These are phyloP conservation scores for Cucurbita moschata DNA, from an alignment of 306 rosid genomes.

Conservation along the genomic window DNA sequence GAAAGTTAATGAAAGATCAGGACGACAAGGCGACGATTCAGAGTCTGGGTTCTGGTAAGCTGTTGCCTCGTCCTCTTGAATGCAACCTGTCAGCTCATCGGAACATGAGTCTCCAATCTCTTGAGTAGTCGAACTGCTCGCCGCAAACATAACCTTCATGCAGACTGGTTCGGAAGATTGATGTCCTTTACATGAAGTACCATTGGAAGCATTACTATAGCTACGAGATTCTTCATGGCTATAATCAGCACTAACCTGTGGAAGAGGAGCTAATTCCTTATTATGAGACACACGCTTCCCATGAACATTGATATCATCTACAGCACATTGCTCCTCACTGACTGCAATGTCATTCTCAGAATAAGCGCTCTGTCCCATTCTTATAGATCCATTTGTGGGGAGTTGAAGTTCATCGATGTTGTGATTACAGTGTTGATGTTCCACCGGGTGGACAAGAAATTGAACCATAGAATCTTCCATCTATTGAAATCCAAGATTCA, in stretches of 20 bases:
- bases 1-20: conserved; percentile 34
- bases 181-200: conserved; percentile 52
- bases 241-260: conserved; percentile 54
- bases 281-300: conserved; percentile 41
- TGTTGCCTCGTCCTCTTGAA: conserved; percentile 18
- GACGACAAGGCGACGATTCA: conserved; percentile 26
- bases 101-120: conserved; percentile 26
- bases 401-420: conserved; percentile 25
- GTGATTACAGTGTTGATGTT: conserved; percentile 19
- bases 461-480: conserved; percentile 52
- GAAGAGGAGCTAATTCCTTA: conserved; percentile 59
- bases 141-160: conserved; percentile 19
- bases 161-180: conserved; percentile 51
- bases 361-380: conserved; percentile 33
- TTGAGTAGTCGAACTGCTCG: conserved; percentile 39
- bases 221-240: conserved; percentile 48
- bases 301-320: conserved; percentile 24
- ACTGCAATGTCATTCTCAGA: conserved; percentile 12
- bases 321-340: conserved; percentile 18
- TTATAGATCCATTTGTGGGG: conserved; percentile 22
- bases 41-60: conserved; percentile 19
- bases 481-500: conserved; percentile 20
- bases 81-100: conserved; percentile 29
- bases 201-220: conserved; percentile 46
- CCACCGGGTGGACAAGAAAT: conserved; percentile 24